Evolutionary conservation across 2,329 filamentous ascomycete species (phyloP).

Genomic region (Zasmidium angulare): DNA sequence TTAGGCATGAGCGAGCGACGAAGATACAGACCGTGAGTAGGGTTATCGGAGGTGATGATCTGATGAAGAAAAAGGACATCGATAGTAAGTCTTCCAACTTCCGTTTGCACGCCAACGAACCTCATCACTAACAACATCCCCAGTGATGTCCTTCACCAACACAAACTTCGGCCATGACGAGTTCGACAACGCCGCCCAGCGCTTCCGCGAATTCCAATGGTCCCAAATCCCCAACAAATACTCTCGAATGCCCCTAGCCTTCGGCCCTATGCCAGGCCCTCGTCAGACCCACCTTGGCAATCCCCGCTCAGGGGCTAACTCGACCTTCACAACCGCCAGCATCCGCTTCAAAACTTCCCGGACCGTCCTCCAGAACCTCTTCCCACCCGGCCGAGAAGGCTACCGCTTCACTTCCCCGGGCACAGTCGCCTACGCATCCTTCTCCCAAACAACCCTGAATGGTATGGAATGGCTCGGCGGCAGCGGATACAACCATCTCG

Average conservation of each 20-base stretch:
- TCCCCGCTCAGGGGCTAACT: not conserved
- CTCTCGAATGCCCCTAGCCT: slow-evolving; percentile 45
- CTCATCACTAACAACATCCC: not conserved
- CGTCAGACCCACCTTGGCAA: slow-evolving; percentile 34
- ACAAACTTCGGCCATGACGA: slow-evolving; percentile 50
- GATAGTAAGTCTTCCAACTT: not conserved
- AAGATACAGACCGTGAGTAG: slow-evolving; percentile 60
- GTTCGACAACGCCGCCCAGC: slow-evolving; percentile 53
- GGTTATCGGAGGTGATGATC: slow-evolving; percentile 43
- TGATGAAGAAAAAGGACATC: slow-evolving; percentile 13
- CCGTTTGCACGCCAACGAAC: not conserved
- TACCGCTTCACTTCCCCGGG: slow-evolving; percentile 40
- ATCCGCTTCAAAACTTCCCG: slow-evolving; percentile 43
- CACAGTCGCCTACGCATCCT: slow-evolving; percentile 41
- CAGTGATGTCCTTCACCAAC: slow-evolving; percentile 21
- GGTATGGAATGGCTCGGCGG: slow-evolving; percentile 63
- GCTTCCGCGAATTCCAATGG: slow-evolving; percentile 54
- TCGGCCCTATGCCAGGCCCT: slow-evolving; percentile 43
- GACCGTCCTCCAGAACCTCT: slow-evolving; percentile 42
- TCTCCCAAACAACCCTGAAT: slow-evolving; percentile 39
- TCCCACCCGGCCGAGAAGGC: slow-evolving; percentile 34
- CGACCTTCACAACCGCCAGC: slow-evolving; percentile 39
- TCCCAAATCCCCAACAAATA: slow-evolving; percentile 40
- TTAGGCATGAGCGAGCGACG: slow-evolving; percentile 58
- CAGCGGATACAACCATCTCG: slow-evolving; percentile 57